These are phyloP conservation scores for Cryptococcus jaspeensis DNA, from an alignment of 1,284 basidiomycete genomes.

Conservation along the genomic window DNA sequence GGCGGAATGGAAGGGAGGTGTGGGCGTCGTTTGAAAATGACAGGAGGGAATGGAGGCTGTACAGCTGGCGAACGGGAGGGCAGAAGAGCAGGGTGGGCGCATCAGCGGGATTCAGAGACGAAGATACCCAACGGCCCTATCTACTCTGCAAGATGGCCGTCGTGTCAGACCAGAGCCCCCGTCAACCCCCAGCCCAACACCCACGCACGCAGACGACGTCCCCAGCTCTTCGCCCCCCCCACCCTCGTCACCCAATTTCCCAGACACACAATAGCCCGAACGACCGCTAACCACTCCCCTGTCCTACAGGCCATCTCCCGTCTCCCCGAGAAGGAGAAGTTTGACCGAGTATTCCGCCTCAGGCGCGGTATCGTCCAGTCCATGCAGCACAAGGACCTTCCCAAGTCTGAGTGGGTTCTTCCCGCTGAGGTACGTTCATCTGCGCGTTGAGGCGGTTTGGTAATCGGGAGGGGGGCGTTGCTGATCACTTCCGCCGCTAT, in stretches of 20 bases:
- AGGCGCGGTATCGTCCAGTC: constrained; percentile 79
- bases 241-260: no score
- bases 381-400: constrained; percentile 75
- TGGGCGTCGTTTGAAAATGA: neutral
- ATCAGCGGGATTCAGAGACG: no score
- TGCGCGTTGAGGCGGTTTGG: neutral
- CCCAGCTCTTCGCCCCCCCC: no score
- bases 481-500: no score
- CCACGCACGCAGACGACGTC: neutral
- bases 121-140: no score
- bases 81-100: no score
- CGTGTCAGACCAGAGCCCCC: no score
- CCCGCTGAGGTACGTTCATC: constrained; percentile 67
- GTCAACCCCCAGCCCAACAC: neutral
- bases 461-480: no score
- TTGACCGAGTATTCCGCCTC: constrained; percentile 90
- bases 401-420: constrained; percentile 81
- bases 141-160: neutral
- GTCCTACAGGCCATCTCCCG: constrained; percentile 73
- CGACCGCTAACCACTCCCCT: neutral
- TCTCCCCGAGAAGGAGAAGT: constrained; percentile 73
- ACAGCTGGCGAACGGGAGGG: no score
- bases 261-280: no score
- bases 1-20: neutral
- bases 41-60: neutral